Evolutionary conservation across 768 basidiomycete genomes (phyloP).

Genomic region (Xerocomellus dryophilus): DNA sequence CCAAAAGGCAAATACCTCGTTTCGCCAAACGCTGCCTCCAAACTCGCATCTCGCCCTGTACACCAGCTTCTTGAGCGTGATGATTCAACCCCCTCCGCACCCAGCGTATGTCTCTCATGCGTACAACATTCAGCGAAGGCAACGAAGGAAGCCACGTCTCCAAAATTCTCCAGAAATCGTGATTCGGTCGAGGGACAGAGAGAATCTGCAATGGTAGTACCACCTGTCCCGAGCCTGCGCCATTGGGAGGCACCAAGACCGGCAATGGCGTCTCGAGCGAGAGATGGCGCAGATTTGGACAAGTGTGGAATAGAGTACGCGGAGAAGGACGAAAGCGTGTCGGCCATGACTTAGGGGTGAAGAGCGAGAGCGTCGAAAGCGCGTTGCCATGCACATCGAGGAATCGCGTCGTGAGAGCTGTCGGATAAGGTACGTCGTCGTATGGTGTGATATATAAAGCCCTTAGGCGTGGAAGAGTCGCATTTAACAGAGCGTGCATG

Average conservation of each 20-base stretch:
- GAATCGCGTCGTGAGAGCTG: conserved; percentile 55
- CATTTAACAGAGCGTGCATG: conserved; percentile 54
- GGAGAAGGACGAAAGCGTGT: conserved; percentile 57
- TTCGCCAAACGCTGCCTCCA: conserved; percentile 65
- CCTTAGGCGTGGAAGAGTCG: conserved; percentile 58
- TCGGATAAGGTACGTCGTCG: conserved; percentile 60
- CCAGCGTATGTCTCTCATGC: conserved; percentile 71
- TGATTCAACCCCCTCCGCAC: conserved; percentile 61
- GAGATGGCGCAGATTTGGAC: conserved; percentile 61
- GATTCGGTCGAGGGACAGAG: conserved; percentile 71
- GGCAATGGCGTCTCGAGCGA: conserved; percentile 73
- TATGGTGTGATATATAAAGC: conserved; percentile 73
- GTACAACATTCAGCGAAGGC: conserved; percentile 54
- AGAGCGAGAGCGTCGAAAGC: conserved; percentile 61
- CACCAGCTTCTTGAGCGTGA: conserved; percentile 67
- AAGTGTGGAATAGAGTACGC: conserved; percentile 42
- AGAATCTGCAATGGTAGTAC: conserved; percentile 52
- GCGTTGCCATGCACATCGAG: conserved; percentile 55
- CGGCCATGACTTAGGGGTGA: conserved; percentile 70
- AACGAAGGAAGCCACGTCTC: conserved; percentile 54
- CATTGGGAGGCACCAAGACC: conserved; percentile 34
- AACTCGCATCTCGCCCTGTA: conserved; percentile 76
- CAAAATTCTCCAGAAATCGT: conserved; percentile 54
- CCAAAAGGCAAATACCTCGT: conserved; percentile 60
- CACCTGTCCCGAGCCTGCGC: conserved; percentile 29